A percentile compares a stretch with the other conserved stretches of the same genome.
These are phyloP conservation scores for Zygoascus flipseniorum DNA, from an alignment of 805 yeast species.

Conservation along the genomic window DNA sequence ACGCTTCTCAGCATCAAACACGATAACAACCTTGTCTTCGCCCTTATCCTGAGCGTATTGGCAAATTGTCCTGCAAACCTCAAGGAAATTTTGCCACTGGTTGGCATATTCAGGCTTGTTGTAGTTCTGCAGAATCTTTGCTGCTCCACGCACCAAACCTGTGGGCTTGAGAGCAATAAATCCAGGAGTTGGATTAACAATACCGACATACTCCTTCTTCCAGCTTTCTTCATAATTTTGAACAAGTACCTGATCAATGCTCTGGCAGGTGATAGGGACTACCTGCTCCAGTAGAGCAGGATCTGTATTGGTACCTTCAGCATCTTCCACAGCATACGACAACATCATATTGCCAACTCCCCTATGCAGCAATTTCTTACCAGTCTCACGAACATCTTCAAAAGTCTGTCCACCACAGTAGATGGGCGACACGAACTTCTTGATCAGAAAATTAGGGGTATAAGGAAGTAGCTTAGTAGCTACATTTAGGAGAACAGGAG, in stretches of 20 bases:
- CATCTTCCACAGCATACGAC: constrained; percentile 88
- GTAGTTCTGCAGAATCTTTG: constrained; percentile 58
- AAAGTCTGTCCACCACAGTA: constrained; percentile 88
- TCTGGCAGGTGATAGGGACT: constrained; percentile 36
- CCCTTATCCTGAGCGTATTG: constrained; percentile 37
- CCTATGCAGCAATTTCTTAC: constrained; percentile 53
- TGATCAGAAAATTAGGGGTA: constrained; percentile 59
- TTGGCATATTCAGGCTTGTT: constrained; percentile 41
- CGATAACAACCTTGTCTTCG: constrained; percentile 49
- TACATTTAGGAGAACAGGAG: constrained; percentile 23
- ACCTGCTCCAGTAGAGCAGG: constrained; percentile 29
- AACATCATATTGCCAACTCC: constrained; percentile 93
- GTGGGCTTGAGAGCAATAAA: constrained; percentile 92
- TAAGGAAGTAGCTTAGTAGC: constrained; percentile 29
- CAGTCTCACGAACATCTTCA: constrained; percentile 61
- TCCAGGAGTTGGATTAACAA: constrained; percentile 67
- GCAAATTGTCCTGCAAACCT: constrained; percentile 58
- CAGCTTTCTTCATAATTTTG: constrained; percentile 39
- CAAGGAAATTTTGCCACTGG: constrained; percentile 51
- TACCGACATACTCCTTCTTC: neutral
- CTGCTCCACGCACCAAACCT: constrained; percentile 74
- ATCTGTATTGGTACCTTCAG: constrained; percentile 39
- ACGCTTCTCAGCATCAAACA: constrained; percentile 81
- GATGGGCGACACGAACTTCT: constrained; percentile 64
- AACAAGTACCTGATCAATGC: constrained; percentile 60